A percentile compares a stretch with the other conserved stretches of the same genome.
Evolutionary conservation across 495 filamentous ascomycete species (phyloP).

Genomic region (Aspergillus hancockii): DNA sequence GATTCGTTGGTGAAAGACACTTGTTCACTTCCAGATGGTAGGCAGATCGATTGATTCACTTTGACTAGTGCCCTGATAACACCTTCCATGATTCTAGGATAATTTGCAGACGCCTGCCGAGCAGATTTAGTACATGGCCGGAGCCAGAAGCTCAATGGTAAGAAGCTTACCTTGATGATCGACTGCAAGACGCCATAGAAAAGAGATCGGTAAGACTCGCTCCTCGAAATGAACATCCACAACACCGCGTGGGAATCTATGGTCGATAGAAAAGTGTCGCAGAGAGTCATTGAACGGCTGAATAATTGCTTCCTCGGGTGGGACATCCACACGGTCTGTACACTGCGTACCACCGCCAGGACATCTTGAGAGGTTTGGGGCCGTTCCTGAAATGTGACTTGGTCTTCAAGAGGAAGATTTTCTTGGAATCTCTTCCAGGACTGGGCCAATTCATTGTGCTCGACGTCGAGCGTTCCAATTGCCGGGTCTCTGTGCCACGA

Average conservation of each 20-base stretch:
- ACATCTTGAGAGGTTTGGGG: constrained; percentile 38
- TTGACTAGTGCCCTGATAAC: constrained; percentile 42
- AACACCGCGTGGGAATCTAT: constrained; percentile 38
- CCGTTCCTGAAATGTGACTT: constrained; percentile 35
- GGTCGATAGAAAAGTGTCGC: constrained; percentile 38
- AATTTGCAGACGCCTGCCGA: constrained; percentile 44
- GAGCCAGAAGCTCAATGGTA: not conserved
- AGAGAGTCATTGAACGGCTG: constrained; percentile 32
- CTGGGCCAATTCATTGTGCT: constrained; percentile 45
- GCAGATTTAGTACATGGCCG: constrained; percentile 1
- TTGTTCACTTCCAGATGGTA: constrained; percentile 21
- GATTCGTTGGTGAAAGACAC: constrained; percentile 24
- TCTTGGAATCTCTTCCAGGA: constrained; percentile 46
- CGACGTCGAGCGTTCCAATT: constrained; percentile 45
- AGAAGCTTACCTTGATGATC: constrained; percentile 43
- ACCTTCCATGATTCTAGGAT: constrained; percentile 46
- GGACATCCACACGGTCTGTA: constrained; percentile 36
- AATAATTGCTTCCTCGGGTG: constrained; percentile 32
- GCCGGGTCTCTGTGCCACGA: constrained; percentile 29
- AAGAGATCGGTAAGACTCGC: constrained; percentile 40
- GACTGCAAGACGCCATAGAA: constrained; percentile 49
- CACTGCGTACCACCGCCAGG: constrained; percentile 27
- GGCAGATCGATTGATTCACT: constrained; percentile 41
- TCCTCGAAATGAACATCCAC: constrained; percentile 38
- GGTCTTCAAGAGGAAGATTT: constrained; percentile 33